These are phyloP conservation scores for Porodaedalea pini DNA, from an alignment of 1,284 basidiomycete species.

Conservation along the genomic window DNA sequence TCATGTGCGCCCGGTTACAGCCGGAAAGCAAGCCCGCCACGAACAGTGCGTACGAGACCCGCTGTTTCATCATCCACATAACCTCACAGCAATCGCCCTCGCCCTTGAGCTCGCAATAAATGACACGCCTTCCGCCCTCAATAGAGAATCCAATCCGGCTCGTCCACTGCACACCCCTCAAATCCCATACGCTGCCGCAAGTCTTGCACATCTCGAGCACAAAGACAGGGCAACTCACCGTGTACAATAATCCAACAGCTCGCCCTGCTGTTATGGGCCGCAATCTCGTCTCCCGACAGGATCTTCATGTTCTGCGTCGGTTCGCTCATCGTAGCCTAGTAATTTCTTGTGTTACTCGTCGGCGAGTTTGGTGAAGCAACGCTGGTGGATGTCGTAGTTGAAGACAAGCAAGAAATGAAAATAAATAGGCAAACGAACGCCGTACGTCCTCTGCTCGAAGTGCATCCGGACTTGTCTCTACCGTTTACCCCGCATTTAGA, in stretches of 20 bases:
- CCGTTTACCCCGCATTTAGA: neutral
- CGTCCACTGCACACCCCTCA: too few relatives aligned
- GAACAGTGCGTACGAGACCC: too few relatives aligned
- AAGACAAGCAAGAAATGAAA: neutral
- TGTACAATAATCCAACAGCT: slow-evolving; percentile 91
- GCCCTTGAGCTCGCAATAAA: too few relatives aligned
- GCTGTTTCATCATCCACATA: too few relatives aligned
- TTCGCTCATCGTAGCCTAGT: slow-evolving; percentile 8
- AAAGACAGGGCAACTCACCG: slow-evolving; percentile 41
- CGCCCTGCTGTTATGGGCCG: slow-evolving; percentile 63
- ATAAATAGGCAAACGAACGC: neutral
- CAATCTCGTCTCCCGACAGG: slow-evolving; percentile 58
- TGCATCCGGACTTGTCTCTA: neutral
- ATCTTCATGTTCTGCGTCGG: slow-evolving; percentile 16
- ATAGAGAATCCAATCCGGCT: too few relatives aligned
- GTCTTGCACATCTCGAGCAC: too few relatives aligned
- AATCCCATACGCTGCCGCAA: too few relatives aligned
- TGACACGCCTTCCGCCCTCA: too few relatives aligned
- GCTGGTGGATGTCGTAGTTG: neutral
- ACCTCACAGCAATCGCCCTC: too few relatives aligned
- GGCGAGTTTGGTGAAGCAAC: neutral
- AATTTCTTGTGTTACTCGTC: neutral
- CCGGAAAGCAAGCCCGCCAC: too few relatives aligned
- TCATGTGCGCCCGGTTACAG: too few relatives aligned
- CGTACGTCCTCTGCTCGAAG: neutral